Conservation (phyloP, 306 rosid genomes). For the Medicago arabica region DNA sequence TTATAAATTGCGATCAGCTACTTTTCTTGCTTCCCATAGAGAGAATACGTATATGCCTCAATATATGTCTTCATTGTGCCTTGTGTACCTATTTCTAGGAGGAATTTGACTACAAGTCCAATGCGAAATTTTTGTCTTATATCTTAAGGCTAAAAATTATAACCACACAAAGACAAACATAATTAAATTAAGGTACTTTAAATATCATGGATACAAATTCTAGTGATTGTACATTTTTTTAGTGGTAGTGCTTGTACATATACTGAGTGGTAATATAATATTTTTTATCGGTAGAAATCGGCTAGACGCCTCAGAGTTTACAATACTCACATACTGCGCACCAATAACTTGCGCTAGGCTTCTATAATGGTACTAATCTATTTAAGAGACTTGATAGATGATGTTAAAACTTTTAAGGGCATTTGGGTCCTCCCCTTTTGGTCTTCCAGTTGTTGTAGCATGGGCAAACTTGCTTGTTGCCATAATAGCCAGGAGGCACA, state of each 20-base stretch:
- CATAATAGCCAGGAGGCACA: slow-evolving; percentile 81
- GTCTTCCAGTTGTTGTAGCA: slow-evolving; percentile 90
- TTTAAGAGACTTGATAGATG: background rate
- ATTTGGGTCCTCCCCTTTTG: slow-evolving; percentile 85
- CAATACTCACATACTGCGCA: background rate
- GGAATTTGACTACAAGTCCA: background rate
- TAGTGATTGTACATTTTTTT: slow-evolving; percentile 24
- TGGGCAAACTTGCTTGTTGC: slow-evolving; percentile 77
- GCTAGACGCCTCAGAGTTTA: background rate
- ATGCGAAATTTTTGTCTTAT: background rate
- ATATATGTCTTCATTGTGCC: background rate
- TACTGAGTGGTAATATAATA: background rate
- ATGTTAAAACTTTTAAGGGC: slow-evolving; percentile 54
- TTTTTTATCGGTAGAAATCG: background rate
- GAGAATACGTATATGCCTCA: no score
- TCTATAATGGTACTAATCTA: background rate
- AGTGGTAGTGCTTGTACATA: background rate
- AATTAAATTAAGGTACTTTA: slow-evolving; percentile 22
- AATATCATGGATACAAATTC: background rate
- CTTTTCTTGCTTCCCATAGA: no score
- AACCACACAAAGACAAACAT: slow-evolving; percentile 31
- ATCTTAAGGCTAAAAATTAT: background rate
- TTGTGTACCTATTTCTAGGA: background rate
- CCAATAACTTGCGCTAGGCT: background rate
- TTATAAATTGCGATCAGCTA: no score